Conservation (phyloP, 768 basidiomycete species). For the Lyophyllum atratum region DNA sequence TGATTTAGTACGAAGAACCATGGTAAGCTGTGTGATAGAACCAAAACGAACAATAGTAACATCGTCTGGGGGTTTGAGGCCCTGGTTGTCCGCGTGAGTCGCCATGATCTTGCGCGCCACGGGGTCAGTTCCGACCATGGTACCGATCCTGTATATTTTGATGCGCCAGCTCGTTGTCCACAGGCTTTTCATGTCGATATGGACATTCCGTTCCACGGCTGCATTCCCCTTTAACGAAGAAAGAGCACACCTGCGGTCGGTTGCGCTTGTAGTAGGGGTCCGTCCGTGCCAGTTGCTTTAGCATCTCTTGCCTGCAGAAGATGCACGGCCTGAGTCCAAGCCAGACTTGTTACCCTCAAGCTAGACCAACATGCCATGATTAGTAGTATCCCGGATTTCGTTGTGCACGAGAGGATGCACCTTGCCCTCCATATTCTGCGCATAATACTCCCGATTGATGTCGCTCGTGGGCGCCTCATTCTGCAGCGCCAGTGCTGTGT, state of each 20-base stretch:
- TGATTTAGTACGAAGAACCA: neutral
- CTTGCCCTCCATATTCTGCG: slow-evolving; percentile 89
- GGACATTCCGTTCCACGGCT: slow-evolving; percentile 91
- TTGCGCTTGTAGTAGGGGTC: slow-evolving; percentile 99
- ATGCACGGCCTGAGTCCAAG: slow-evolving; percentile 60
- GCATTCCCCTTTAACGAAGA: slow-evolving; percentile 95
- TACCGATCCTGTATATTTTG: slow-evolving; percentile 96
- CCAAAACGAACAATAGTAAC: slow-evolving; percentile 66
- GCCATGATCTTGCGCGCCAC: slow-evolving; percentile 90
- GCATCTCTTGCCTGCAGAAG: slow-evolving; percentile 93
- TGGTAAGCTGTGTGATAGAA: too few species aligned
- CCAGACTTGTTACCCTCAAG: slow-evolving; percentile 72
- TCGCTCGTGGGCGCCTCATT: slow-evolving; percentile 94
- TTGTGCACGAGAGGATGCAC: slow-evolving; percentile 40
- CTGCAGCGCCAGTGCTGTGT: slow-evolving; percentile 86
- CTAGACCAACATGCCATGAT: slow-evolving; percentile 35
- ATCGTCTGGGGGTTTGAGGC: slow-evolving; percentile 90
- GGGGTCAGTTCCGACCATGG: slow-evolving; percentile 89
- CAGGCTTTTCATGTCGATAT: slow-evolving; percentile 91
- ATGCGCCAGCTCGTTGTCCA: slow-evolving; percentile 78
- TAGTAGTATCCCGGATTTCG: neutral
- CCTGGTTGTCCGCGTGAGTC: slow-evolving; percentile 77
- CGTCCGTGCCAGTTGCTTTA: slow-evolving; percentile 91
- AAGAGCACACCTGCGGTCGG: slow-evolving; percentile 90
- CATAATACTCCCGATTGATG: slow-evolving; percentile 94